phyloP scores from a whole-genome alignment of 768 basidiomycete species.

The Dendrothele bispora region DNA sequence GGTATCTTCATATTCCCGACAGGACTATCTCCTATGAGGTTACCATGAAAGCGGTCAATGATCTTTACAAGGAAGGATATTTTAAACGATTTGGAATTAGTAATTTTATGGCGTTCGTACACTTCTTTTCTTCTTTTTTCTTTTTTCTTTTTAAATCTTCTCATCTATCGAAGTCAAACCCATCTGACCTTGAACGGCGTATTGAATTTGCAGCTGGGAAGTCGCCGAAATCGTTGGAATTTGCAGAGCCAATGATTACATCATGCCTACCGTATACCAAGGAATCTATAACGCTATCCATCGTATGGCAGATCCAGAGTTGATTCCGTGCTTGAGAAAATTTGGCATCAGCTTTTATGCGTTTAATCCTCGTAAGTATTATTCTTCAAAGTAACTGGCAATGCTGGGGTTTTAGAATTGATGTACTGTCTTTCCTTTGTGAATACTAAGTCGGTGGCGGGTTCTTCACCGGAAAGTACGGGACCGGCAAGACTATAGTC shows the following conservation, averaged over 20 bases:
- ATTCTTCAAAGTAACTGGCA: not conserved
- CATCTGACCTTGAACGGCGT: too few relatives aligned
- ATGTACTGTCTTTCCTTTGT: slow-evolving; percentile 28
- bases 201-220: slow-evolving; percentile 43
- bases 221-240: slow-evolving; percentile 61
- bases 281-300: slow-evolving; percentile 43
- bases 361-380: slow-evolving; percentile 51
- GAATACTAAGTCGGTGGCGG: slow-evolving; percentile 58
- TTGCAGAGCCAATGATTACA: slow-evolving; percentile 54
- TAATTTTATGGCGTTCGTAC: slow-evolving; percentile 63
- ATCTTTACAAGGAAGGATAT: slow-evolving; percentile 54
- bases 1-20: slow-evolving; percentile 65
- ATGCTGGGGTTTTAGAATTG: not conserved
- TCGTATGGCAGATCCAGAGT: slow-evolving; percentile 37
- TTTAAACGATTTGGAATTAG: slow-evolving; percentile 64
- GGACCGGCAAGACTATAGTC: slow-evolving; percentile 36
- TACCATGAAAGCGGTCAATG: slow-evolving; percentile 53
- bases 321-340: slow-evolving; percentile 58
- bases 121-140: slow-evolving; percentile 59
- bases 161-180: too few relatives aligned
- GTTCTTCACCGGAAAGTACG: slow-evolving; percentile 56
- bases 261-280: slow-evolving; percentile 58
- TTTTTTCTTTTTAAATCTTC: too few relatives aligned
- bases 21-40: slow-evolving; percentile 55
- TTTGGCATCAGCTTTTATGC: slow-evolving; percentile 56